Evolutionary conservation across 192 early-diverging fungal genomes (phyloP).

Genomic region (Obelidium mucronatum): DNA sequence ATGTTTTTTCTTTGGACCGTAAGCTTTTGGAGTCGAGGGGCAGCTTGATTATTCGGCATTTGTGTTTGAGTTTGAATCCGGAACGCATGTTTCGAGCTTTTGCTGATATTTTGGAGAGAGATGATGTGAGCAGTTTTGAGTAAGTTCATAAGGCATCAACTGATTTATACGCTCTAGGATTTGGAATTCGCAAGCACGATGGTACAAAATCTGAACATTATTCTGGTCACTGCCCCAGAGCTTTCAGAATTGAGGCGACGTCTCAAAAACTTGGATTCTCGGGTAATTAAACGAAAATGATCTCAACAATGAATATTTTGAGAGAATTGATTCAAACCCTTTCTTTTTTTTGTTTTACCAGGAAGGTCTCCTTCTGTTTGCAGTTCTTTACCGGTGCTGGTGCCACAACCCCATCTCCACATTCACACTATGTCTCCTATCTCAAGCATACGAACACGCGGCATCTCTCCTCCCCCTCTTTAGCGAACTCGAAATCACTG

Average conservation of each 20-base stretch:
- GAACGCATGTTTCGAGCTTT: conserved; percentile 90
- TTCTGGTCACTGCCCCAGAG: conserved; percentile 95
- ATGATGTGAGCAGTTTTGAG: conserved; percentile 62
- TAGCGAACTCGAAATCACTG: conserved; percentile 93
- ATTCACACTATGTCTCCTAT: conserved; percentile 91
- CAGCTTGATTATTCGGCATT: conserved; percentile 90
- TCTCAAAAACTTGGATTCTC: conserved; percentile 78
- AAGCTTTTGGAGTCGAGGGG: conserved; percentile 89
- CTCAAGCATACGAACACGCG: conserved; percentile 97
- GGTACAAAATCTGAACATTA: conserved; percentile 97
- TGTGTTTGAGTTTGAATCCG: conserved; percentile 89
- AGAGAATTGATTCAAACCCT: neutral
- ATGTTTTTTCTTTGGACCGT: conserved; percentile 89
- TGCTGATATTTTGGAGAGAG: conserved; percentile 85
- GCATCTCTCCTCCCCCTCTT: conserved; percentile 79
- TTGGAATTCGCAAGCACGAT: conserved; percentile 95
- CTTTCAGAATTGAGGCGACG: conserved; percentile 79
- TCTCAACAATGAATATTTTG: neutral
- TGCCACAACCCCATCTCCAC: conserved; percentile 95
- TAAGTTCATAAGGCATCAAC: neutral
- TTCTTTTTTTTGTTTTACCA: conserved; percentile 24
- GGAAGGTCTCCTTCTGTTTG: conserved; percentile 86
- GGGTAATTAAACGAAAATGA: conserved; percentile 48
- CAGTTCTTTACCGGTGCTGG: conserved; percentile 90
- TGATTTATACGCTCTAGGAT: conserved; percentile 54